Conservation (phyloP, 2,329 filamentous ascomycete genomes). For the Talaromyces amestolkiae region DNA sequence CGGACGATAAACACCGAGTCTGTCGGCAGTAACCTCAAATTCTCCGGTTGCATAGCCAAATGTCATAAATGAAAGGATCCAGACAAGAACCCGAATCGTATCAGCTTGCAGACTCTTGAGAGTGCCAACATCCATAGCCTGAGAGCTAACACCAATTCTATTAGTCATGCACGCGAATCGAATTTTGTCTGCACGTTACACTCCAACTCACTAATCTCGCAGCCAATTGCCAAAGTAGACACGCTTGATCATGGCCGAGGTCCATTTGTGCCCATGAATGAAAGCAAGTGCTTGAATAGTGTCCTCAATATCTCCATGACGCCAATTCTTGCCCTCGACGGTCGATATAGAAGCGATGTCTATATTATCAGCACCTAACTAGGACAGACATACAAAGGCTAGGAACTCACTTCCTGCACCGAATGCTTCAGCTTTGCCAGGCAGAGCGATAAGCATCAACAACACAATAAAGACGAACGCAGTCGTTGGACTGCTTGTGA, state of each 20-base stretch:
- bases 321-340: constrained; percentile 53
- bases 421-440: constrained; percentile 42
- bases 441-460: constrained; percentile 38
- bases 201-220: constrained; percentile 62
- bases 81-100: constrained; percentile 75
- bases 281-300: constrained; percentile 75
- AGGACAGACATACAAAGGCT: constrained; percentile 18
- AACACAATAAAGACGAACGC: constrained; percentile 38
- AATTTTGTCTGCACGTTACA: accelerated
- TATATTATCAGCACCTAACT: constrained; percentile 23
- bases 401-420: constrained; percentile 42
- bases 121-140: constrained; percentile 77
- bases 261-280: constrained; percentile 81
- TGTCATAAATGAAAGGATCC: constrained; percentile 76
- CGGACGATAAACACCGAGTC: constrained; percentile 75
- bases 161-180: not conserved
- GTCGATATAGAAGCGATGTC: constrained; percentile 51
- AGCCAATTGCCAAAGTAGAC: constrained; percentile 88
- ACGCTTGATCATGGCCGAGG: constrained; percentile 71
- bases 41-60: constrained; percentile 84
- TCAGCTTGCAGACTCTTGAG: constrained; percentile 75
- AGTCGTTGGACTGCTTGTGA: constrained; percentile 26
- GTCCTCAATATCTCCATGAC: constrained; percentile 71
- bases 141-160: constrained; percentile 50
- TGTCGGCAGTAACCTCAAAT: constrained; percentile 78